A percentile compares a stretch with the other conserved stretches of the same genome.
Conservation (phyloP, 1,139 yeast species). For the Casaregolazyma suthepensis region DNA sequence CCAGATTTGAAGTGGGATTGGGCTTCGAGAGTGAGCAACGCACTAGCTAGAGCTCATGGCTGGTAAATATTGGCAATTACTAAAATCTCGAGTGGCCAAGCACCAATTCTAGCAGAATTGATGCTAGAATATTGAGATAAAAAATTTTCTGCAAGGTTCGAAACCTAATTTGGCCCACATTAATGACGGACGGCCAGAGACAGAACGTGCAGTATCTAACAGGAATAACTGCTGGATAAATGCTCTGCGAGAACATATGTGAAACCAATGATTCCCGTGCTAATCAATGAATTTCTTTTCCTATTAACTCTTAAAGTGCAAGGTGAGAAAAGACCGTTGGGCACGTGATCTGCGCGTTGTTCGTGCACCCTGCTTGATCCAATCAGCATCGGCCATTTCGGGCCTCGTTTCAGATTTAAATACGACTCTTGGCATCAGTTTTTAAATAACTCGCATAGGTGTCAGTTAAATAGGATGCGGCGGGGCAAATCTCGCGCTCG, state of each 20-base stretch:
- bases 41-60: conserved; percentile 10
- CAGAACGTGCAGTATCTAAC: neutral
- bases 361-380: neutral
- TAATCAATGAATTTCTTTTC: neutral
- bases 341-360: neutral
- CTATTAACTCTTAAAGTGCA: neutral
- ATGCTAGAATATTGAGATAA: neutral
- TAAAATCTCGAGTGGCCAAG: neutral
- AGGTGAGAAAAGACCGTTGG: neutral
- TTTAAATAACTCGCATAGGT: neutral
- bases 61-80: neutral
- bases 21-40: conserved; percentile 31
- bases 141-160: neutral
- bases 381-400: neutral
- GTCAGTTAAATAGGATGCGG: neutral
- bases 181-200: neutral
- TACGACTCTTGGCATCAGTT: neutral
- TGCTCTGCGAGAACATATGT: neutral
- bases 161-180: neutral
- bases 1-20: conserved; percentile 34
- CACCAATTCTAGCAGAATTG: neutral
- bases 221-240: neutral
- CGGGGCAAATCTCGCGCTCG: neutral
- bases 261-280: neutral
- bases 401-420: neutral